These are phyloP conservation scores for Exophiala aquamarina DNA, from an alignment of 2,329 filamentous ascomycete genomes.

Conservation along the genomic window DNA sequence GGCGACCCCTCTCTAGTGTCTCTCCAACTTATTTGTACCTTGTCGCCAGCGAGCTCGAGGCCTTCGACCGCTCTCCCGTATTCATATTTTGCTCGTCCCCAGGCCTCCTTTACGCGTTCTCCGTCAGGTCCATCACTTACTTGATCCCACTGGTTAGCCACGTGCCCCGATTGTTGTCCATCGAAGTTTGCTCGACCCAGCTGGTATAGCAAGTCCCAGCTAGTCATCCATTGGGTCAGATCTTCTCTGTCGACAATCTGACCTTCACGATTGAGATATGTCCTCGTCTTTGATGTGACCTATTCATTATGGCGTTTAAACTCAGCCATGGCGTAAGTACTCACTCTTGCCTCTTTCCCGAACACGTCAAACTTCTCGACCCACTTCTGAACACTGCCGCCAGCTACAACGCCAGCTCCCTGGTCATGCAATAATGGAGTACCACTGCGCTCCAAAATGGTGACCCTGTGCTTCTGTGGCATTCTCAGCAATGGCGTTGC, in stretches of 20 bases:
- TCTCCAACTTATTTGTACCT: slow-evolving; percentile 17
- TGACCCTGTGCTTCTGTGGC: slow-evolving; percentile 44
- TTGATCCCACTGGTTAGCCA: neutral
- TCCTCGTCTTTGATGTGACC: slow-evolving; percentile 6
- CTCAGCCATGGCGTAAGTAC: neutral
- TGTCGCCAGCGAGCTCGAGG: slow-evolving; percentile 8
- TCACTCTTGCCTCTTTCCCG: slow-evolving; percentile 19
- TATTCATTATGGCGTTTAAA: neutral
- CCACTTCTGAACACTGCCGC: slow-evolving; percentile 44
- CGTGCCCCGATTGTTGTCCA: slow-evolving; percentile 25
- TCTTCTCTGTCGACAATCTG: slow-evolving; percentile 15
- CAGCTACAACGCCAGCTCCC: slow-evolving; percentile 50
- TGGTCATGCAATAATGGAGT: slow-evolving; percentile 48
- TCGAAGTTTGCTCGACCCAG: slow-evolving; percentile 49
- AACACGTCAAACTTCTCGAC: slow-evolving; percentile 43
- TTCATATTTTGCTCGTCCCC: slow-evolving; percentile 11
- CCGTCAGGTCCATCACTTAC: neutral
- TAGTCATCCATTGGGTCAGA: slow-evolving; percentile 47
- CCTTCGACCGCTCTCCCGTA: slow-evolving; percentile 16
- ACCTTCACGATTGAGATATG: slow-evolving; percentile 18
- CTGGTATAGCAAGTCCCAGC: slow-evolving; percentile 49
- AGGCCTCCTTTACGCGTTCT: neutral
- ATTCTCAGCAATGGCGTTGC: slow-evolving; percentile 37
- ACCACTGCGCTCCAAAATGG: slow-evolving; percentile 47
- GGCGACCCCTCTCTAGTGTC: slow-evolving; percentile 2